Percentiles rank a stretch among this genome's conserved stretches.
These are phyloP conservation scores for Verticillium alfalfae DNA, from an alignment of 2,329 filamentous ascomycete genomes.

Conservation along the genomic window DNA sequence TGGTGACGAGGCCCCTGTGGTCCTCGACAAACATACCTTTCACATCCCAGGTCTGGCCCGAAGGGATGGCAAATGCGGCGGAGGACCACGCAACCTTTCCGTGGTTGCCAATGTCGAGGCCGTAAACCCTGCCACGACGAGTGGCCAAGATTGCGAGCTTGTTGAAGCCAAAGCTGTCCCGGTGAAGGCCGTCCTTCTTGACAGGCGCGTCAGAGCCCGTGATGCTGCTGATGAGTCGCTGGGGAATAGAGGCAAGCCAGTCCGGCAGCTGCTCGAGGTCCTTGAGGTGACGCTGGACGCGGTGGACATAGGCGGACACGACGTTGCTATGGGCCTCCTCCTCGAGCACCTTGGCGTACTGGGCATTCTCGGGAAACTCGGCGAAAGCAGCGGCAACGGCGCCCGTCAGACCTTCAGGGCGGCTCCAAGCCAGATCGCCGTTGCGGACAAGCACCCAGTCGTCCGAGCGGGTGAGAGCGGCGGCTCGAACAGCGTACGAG, in stretches of 20 bases:
- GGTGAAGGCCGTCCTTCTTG: slow-evolving; percentile 41
- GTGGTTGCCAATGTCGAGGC: slow-evolving; percentile 69
- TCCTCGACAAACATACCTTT: slow-evolving; percentile 62
- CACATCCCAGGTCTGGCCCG: slow-evolving; percentile 57
- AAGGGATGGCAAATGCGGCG: slow-evolving; percentile 52
- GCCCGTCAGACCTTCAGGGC: slow-evolving; percentile 76
- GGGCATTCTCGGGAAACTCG: slow-evolving; percentile 67
- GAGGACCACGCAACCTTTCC: slow-evolving; percentile 73
- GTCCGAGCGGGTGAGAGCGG: slow-evolving; percentile 58
- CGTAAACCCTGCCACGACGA: slow-evolving; percentile 71
- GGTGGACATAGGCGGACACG: slow-evolving; percentile 78
- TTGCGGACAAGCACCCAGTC: slow-evolving; percentile 85
- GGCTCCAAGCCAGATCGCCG: slow-evolving; percentile 72
- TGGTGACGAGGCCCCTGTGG: slow-evolving; percentile 45
- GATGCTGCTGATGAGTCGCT: slow-evolving; percentile 61
- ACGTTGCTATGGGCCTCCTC: slow-evolving; percentile 81
- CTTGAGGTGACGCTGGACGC: slow-evolving; percentile 72
- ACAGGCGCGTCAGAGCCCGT: slow-evolving; percentile 47
- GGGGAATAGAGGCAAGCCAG: slow-evolving; percentile 65
- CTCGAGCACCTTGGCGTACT: slow-evolving; percentile 74
- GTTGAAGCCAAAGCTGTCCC: slow-evolving; percentile 81
- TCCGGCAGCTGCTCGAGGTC: slow-evolving; percentile 74
- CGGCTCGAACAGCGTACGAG: slow-evolving; percentile 73
- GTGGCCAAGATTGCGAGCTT: slow-evolving; percentile 81
- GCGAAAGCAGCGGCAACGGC: slow-evolving; percentile 77